Conservation (phyloP, 192 early-diverging fungal species). For the Umbelopsis sp. region DNA sequence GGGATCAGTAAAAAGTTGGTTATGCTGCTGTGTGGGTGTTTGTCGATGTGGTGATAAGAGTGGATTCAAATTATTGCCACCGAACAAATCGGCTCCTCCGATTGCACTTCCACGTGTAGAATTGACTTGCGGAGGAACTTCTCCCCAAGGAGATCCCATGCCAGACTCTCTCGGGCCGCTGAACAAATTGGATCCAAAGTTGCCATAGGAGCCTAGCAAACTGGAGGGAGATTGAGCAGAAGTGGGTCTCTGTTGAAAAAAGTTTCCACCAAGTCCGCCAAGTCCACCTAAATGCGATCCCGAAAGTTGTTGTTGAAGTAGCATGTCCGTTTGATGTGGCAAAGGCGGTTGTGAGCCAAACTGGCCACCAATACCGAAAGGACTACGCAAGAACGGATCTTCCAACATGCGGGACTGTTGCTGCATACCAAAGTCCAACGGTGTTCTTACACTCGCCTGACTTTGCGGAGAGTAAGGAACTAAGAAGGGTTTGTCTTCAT, state of each 20-base stretch:
- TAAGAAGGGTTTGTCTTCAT: slow-evolving; percentile 74
- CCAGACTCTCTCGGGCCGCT: slow-evolving; percentile 14
- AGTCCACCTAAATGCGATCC: slow-evolving; percentile 11
- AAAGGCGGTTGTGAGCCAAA: slow-evolving; percentile 13
- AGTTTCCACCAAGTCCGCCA: slow-evolving; percentile 14
- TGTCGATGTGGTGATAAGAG: slow-evolving; percentile 19
- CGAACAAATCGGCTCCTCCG: slow-evolving; percentile 4
- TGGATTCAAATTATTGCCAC: background rate
- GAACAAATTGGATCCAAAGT: slow-evolving; percentile 22
- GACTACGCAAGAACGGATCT: slow-evolving; percentile 24
- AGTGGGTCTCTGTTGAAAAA: background rate
- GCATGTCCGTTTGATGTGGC: slow-evolving; percentile 13
- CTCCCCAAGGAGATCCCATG: slow-evolving; percentile 23
- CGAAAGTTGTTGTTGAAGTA: slow-evolving; percentile 18
- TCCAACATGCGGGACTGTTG: background rate
- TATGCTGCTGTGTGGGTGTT: slow-evolving; percentile 7
- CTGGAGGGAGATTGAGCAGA: slow-evolving; percentile 21
- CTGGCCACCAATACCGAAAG: slow-evolving; percentile 22
- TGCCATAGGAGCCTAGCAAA: slow-evolving; percentile 17
- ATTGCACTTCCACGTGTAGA: slow-evolving; percentile 13
- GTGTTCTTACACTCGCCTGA: background rate
- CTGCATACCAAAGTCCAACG: slow-evolving; percentile 11
- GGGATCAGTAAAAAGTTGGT: background rate
- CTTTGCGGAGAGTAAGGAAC: slow-evolving; percentile 33
- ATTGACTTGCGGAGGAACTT: background rate